A percentile compares a stretch with the other conserved stretches of the same genome.
phyloP scores from a whole-genome alignment of 108 stramenopile genomes.

The Nitzschia sp. region DNA sequence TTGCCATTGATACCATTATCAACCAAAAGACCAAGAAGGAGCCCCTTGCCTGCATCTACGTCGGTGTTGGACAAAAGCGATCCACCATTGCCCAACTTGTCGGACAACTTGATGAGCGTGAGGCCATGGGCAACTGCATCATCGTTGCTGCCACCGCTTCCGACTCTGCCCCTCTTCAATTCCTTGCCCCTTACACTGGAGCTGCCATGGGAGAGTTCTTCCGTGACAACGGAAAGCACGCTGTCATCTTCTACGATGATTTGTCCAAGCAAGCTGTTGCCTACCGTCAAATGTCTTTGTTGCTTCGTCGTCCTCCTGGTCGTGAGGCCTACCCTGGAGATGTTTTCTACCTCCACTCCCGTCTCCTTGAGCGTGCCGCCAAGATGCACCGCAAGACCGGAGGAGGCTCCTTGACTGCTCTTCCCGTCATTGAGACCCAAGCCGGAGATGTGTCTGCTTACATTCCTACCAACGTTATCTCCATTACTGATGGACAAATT shows the following conservation, averaged over 20 bases:
- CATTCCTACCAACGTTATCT: constrained; percentile 99
- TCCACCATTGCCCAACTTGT: constrained; percentile 99
- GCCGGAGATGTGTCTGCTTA: constrained; percentile 99
- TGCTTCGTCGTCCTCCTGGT: constrained; percentile 99
- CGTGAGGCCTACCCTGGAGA: constrained; percentile 99
- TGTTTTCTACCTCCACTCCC: constrained; percentile 99
- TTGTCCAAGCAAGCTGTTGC: constrained; percentile 99
- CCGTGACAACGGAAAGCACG: constrained; percentile 99
- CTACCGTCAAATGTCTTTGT: constrained; percentile 99
- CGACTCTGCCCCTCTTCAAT: constrained; percentile 99
- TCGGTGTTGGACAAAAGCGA: constrained; percentile 99
- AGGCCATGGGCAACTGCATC: constrained; percentile 97
- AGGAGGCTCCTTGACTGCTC: constrained; percentile 97
- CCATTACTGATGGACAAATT: constrained; percentile 99
- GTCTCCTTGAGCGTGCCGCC: constrained; percentile 99
- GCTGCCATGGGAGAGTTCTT: constrained; percentile 99
- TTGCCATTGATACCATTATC: constrained; percentile 99
- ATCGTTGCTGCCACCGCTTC: constrained; percentile 99
- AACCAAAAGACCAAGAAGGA: constrained; percentile 99
- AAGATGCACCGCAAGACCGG: constrained; percentile 97
- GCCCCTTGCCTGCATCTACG: constrained; percentile 98
- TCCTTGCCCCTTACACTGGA: constrained; percentile 99
- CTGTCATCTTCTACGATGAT: constrained; percentile 99
- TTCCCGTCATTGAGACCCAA: constrained; percentile 99
- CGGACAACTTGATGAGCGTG: constrained; percentile 95